These are phyloP conservation scores for Rutstroemia sp. DNA, from an alignment of 2,329 filamentous ascomycete genomes.

Conservation along the genomic window DNA sequence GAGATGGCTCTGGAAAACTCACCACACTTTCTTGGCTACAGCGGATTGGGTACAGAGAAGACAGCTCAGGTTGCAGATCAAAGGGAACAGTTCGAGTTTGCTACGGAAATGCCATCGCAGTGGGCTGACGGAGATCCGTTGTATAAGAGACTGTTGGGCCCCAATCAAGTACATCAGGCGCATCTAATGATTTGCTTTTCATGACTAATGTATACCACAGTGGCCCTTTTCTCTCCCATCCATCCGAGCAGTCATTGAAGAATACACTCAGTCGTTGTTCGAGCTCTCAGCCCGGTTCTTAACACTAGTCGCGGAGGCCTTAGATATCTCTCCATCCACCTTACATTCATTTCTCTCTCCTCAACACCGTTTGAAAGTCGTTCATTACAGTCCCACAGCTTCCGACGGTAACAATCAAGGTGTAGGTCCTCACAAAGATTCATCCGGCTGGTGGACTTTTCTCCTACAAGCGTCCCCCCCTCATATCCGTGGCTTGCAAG, in stretches of 20 bases:
- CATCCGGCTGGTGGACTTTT: conserved; percentile 8
- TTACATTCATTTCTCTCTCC: conserved; percentile 3
- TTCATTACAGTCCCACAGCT: conserved; percentile 1
- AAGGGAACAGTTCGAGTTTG: conserved; percentile 7
- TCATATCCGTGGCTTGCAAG: conserved; percentile 6
- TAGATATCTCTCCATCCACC: background rate
- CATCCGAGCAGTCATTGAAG: background rate
- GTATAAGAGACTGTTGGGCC: background rate
- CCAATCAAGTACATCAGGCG: conserved; percentile 3
- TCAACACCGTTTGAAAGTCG: conserved; percentile 4
- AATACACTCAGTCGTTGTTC: background rate
- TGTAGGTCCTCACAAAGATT: conserved; percentile 7
- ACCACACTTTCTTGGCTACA: conserved; percentile 4
- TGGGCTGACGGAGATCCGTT: conserved; percentile 7
- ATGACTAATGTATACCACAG: background rate
- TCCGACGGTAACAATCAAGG: conserved; percentile 1
- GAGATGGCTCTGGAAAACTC: background rate
- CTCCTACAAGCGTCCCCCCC: conserved; percentile 5
- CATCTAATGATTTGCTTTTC: background rate
- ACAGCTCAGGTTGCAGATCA: conserved; percentile 4
- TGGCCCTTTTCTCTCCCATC: conserved; percentile 2
- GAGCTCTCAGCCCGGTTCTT: background rate
- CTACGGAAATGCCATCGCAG: background rate
- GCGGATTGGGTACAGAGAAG: conserved; percentile 1
- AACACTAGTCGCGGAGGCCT: background rate